These are phyloP conservation scores for Botryotinia globosa DNA, from an alignment of 2,329 filamentous ascomycete species.

Conservation along the genomic window DNA sequence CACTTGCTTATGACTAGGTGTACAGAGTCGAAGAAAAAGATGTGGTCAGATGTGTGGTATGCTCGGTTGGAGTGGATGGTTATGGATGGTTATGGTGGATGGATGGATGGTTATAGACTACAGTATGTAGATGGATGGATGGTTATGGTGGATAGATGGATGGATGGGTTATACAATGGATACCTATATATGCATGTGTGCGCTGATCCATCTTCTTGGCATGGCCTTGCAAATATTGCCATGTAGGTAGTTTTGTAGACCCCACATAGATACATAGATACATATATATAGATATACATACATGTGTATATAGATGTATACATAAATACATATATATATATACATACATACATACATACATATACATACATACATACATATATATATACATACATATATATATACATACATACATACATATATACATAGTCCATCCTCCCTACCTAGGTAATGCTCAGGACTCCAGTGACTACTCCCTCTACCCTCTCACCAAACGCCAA, in stretches of 20 bases:
- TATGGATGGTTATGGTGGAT: neutral
- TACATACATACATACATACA: neutral
- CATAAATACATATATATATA: too few relatives aligned
- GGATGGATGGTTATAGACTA: too few relatives aligned
- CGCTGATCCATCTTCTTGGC: neutral
- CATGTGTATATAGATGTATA: too few relatives aligned
- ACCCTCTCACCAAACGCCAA: neutral
- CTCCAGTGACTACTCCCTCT: neutral
- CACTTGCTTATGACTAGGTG: too few relatives aligned
- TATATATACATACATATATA: neutral
- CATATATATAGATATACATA: neutral
- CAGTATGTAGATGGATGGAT: neutral
- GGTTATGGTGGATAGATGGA: too few relatives aligned
- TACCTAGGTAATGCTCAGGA: neutral
- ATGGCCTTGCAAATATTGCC: neutral
- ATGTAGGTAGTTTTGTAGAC: accelerated
- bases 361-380: neutral
- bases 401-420: too few relatives aligned
- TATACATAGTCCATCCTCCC: neutral
- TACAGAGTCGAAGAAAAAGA: neutral
- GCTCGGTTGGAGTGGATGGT: neutral
- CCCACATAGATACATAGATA: neutral
- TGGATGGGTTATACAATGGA: neutral
- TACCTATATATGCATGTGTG: neutral
- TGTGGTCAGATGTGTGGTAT: conserved; percentile 6